These are phyloP conservation scores for Mallotus repandus DNA, from an alignment of 441 rosid genomes.

Conservation along the genomic window DNA sequence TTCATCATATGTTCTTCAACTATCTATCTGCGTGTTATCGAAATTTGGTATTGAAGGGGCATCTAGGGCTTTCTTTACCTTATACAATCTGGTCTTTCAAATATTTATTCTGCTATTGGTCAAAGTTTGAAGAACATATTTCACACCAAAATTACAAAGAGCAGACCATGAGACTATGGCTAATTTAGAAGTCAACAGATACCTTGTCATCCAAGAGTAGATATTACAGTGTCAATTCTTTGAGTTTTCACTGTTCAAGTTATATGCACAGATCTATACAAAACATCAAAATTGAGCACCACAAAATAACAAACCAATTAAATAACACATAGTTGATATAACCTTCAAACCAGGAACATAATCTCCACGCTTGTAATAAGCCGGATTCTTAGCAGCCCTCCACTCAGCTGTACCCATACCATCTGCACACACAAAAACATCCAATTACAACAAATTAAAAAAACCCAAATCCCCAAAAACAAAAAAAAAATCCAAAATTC, in stretches of 20 bases:
- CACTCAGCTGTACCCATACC: slow-evolving; percentile 99
- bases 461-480: neutral
- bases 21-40: neutral
- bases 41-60: neutral
- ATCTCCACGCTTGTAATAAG: slow-evolving; percentile 95
- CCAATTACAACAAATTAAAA: slow-evolving; percentile 11
- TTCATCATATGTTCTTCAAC: neutral
- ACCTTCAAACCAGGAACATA: slow-evolving; percentile 98
- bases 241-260: too few relatives aligned
- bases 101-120: neutral
- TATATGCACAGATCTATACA: too few relatives aligned
- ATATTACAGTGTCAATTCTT: too few relatives aligned
- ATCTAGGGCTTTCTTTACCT: neutral
- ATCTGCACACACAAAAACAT: slow-evolving; percentile 42
- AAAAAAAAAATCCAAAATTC: slow-evolving; percentile 3
- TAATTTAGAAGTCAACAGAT: too few relatives aligned
- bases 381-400: slow-evolving; percentile 93
- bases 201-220: too few relatives aligned
- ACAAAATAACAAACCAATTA: slow-evolving; percentile 5
- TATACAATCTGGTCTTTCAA: neutral
- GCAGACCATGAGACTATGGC: too few relatives aligned
- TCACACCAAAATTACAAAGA: too few relatives aligned
- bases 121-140: neutral
- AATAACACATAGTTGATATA: slow-evolving; percentile 15
- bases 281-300: too few relatives aligned